Evolutionary conservation across 176 grass and related monocot genomes (phyloP), one percentile per base, ranked within the genome.

Genomic region (Thalia dealbata): DNA sequence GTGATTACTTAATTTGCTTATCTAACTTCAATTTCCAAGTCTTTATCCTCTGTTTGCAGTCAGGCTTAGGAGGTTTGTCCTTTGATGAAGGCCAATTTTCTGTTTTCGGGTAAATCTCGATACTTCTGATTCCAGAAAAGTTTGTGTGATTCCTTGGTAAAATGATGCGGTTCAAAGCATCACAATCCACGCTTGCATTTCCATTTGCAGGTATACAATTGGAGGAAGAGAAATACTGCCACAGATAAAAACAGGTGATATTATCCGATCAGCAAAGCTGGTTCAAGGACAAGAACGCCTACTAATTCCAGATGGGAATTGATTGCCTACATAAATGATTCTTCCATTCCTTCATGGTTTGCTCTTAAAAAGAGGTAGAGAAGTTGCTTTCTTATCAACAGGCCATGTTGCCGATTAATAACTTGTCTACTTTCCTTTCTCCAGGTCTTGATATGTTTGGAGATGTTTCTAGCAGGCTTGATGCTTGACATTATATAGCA

Each of bases 81-180:
- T 97, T 97, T 68, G 93, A 97, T 70, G 93, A 97, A 88, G 89
- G 93, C 3, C 93, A 97, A 70, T 97, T 97, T 88, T 92, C 93
- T 23, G 93, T 97, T 56, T 92, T 97, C 13, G 89, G 93, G 89
- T 97, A 90, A 79, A 75, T 42, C 41, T 11, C 51, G 50, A 59
- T 48, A 41, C 35, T 44, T 45, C 32, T 38, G n/a, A 44, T n/a
- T 43, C n/a, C 30, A 44, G 5, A 68, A 21, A 43, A 7, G 22
- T n/a, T n/a, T 68, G 10, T 68, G 43, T 9, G 35, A 44, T 68
- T 23, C 65, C 21, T 45, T 45, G 16, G 6, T 44, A 68, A 18
- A 45, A 38, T 12, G 30, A 68, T 68, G 35, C 65, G 41, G 3
- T 21, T 28, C 10, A 21, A 9, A 43, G 1, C 35, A 44, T 43